phyloP scores from a whole-genome alignment of 1,139 yeast genomes.

The Insectozyma bohioensis region DNA sequence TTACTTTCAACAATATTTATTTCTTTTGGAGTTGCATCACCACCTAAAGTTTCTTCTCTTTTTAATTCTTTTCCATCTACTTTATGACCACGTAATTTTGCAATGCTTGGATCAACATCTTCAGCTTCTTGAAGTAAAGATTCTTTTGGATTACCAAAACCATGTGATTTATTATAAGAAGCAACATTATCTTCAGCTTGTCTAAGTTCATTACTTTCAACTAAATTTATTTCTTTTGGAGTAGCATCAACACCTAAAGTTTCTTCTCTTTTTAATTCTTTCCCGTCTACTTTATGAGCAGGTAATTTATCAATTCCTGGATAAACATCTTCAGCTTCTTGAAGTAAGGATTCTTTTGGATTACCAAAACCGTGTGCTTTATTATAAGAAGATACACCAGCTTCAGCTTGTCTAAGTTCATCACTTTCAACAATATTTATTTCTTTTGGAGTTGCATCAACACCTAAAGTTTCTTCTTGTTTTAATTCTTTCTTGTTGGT shows the following conservation, averaged over 20 bases:
- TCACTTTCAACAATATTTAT: slow-evolving; percentile 11
- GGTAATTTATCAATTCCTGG: slow-evolving; percentile 21
- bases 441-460: slow-evolving; percentile 6
- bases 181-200: slow-evolving; percentile 3
- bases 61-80: slow-evolving; percentile 8
- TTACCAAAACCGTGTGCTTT: slow-evolving; percentile 27
- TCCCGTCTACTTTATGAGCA: slow-evolving; percentile 17
- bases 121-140: slow-evolving; percentile 22
- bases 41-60: slow-evolving; percentile 5
- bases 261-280: slow-evolving; percentile 7
- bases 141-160: slow-evolving; percentile 17
- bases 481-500: slow-evolving; percentile 8
- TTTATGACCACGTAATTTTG: slow-evolving; percentile 18
- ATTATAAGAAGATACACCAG: slow-evolving; percentile 27
- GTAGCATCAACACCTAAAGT: slow-evolving; percentile 5
- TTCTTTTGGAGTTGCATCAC: slow-evolving; percentile 6
- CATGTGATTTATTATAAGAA: slow-evolving; percentile 11
- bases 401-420: slow-evolving; percentile 18
- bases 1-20: slow-evolving; percentile 10
- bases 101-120: slow-evolving; percentile 18
- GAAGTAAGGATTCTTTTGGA: slow-evolving; percentile 27
- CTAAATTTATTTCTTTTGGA: slow-evolving; percentile 7
- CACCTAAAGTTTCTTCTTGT: slow-evolving; percentile 5
- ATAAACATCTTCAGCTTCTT: slow-evolving; percentile 27
- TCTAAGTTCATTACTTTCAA: slow-evolving; percentile 5